Evolutionary conservation across 2,329 filamentous ascomycete genomes (phyloP).

Genomic region (Fusarium sp.): DNA sequence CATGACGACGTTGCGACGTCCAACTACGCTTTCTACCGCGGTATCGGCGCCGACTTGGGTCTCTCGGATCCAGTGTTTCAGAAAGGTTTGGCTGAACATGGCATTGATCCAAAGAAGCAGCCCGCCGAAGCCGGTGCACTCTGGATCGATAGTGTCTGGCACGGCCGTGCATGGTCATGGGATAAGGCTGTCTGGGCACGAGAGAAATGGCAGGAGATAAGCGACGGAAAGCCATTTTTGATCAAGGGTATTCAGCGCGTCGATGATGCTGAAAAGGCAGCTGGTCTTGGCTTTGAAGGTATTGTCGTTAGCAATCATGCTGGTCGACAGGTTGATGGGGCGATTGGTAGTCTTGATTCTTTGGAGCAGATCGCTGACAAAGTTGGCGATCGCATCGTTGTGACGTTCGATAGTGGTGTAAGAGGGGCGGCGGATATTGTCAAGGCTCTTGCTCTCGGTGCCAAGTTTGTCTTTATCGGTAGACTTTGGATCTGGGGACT

Average conservation of each 20-base stretch:
- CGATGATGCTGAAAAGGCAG: conserved; percentile 1
- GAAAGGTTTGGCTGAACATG: neutral
- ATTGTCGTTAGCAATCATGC: conserved; percentile 4
- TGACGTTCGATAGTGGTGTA: conserved; percentile 17
- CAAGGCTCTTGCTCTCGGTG: conserved; percentile 19
- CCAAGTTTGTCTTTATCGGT: conserved; percentile 16
- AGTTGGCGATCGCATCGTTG: conserved; percentile 7
- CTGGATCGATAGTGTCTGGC: conserved; percentile 19
- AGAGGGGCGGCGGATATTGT: conserved; percentile 20
- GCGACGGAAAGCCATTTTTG: conserved; percentile 5
- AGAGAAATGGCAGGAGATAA: conserved; percentile 11
- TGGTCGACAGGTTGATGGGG: neutral
- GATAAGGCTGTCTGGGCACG: conserved; percentile 9
- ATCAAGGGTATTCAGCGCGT: conserved; percentile 21
- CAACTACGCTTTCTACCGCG: conserved; percentile 4
- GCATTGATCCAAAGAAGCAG: conserved; percentile 5
- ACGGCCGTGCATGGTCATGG: conserved; percentile 18
- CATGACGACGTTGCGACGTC: conserved; percentile 7
- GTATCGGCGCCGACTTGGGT: conserved; percentile 2
- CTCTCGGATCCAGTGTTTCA: conserved; percentile 6
- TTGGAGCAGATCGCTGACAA: neutral
- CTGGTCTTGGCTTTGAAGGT: conserved; percentile 4
- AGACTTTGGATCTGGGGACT: conserved; percentile 19
- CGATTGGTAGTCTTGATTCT: conserved; percentile 1
- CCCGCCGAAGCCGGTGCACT: conserved; percentile 4